Conservation (phyloP, 345 rosid genomes). For the Streptanthus diversifolius region DNA sequence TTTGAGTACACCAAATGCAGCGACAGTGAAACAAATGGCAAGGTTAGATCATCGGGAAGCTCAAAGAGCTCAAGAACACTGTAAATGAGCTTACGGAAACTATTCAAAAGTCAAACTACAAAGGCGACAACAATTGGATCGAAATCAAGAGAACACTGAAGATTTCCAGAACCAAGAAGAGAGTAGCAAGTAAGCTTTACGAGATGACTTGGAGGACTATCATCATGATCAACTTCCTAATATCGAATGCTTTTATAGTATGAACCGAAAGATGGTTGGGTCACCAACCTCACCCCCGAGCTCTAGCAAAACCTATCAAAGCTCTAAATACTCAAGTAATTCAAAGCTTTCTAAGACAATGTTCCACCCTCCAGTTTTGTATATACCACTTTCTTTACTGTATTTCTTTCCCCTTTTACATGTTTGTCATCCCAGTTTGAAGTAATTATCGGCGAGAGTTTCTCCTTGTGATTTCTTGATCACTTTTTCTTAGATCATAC, state of each 20-base stretch:
- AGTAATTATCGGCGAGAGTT: background rate
- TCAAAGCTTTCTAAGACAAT: background rate
- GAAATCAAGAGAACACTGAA: background rate
- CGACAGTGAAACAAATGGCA: background rate
- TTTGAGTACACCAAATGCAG: background rate
- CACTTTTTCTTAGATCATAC: background rate
- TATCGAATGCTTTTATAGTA: background rate
- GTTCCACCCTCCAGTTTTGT: background rate
- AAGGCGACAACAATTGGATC: background rate
- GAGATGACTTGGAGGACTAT: background rate
- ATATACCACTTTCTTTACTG: background rate
- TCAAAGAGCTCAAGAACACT: background rate
- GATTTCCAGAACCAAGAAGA: background rate
- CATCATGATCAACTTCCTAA: background rate
- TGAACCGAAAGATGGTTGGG: background rate
- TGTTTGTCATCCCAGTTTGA: background rate
- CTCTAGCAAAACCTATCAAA: background rate
- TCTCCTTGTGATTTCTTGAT: background rate
- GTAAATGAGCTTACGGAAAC: background rate
- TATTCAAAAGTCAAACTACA: background rate
- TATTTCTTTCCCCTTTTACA: background rate
- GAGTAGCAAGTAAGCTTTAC: background rate
- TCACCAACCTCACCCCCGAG: background rate
- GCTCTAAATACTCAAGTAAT: background rate
- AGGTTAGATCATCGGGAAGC: background rate